Conservation (phyloP, 2,329 filamentous ascomycete species). For the Trichoderma simmonsii region DNA sequence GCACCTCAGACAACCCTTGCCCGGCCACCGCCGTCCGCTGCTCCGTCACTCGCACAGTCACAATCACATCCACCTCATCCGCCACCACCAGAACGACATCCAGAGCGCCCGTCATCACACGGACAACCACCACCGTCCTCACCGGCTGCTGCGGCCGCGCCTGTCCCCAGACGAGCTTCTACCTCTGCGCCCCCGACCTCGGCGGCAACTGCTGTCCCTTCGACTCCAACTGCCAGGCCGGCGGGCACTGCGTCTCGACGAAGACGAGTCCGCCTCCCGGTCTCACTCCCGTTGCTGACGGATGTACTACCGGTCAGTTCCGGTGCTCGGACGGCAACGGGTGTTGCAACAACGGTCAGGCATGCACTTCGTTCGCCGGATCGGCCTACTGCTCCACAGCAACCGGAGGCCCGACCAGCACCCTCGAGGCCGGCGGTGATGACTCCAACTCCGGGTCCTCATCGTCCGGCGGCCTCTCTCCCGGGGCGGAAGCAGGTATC, state of each 20-base stretch:
- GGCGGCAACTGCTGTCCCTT: conserved; percentile 51
- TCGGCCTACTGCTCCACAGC: conserved; percentile 40
- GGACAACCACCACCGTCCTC: conserved; percentile 27
- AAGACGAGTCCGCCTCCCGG: conserved; percentile 26
- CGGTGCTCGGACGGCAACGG: conserved; percentile 45
- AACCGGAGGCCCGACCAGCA: conserved; percentile 28
- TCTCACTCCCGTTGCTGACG: conserved; percentile 37
- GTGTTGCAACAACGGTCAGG: conserved; percentile 47
- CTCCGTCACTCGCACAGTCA: conserved; percentile 28
- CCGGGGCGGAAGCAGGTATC: conserved; percentile 56
- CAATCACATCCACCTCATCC: conserved; percentile 8
- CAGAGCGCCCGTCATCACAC: not conserved
- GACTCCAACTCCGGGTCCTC: not conserved
- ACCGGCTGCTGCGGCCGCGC: conserved; percentile 39
- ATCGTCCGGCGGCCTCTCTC: conserved; percentile 23
- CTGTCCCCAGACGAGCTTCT: conserved; percentile 42
- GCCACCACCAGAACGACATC: not conserved
- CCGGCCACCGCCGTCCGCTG: conserved; percentile 34
- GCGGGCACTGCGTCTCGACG: conserved; percentile 36
- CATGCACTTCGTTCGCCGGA: conserved; percentile 40
- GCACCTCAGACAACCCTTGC: conserved; percentile 38
- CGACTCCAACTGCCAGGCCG: conserved; percentile 40
- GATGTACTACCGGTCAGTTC: conserved; percentile 46
- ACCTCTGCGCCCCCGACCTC: conserved; percentile 42
- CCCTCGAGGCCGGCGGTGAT: conserved; percentile 22